phyloP scores from a whole-genome alignment of 495 filamentous ascomycete genomes.

The Penicillium lagena region DNA sequence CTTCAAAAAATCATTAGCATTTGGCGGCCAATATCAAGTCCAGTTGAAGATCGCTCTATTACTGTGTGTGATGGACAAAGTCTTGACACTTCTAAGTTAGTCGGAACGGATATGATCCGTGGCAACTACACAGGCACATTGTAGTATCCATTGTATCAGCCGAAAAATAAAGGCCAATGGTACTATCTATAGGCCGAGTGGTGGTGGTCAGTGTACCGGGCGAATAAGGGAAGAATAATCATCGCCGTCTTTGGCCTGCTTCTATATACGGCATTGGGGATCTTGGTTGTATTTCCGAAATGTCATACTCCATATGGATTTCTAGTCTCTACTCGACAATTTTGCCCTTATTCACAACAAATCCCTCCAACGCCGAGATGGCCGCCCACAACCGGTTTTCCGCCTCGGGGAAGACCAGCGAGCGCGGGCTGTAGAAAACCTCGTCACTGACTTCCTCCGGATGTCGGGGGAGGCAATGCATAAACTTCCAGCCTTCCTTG shows the following conservation, averaged over 20 bases:
- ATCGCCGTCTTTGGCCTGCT: conserved; percentile 4
- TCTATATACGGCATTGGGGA: neutral
- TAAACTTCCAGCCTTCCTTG: conserved; percentile 89
- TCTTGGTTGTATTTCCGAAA: neutral
- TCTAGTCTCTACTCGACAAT: conserved; percentile 38
- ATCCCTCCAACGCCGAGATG: conserved; percentile 76
- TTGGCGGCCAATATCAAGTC: too few species aligned
- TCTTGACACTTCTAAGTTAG: too few species aligned
- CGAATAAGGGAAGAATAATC: conserved; percentile 11
- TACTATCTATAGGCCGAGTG: too few species aligned
- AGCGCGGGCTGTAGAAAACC: conserved; percentile 79
- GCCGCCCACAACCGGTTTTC: conserved; percentile 93
- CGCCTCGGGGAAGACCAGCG: conserved; percentile 85
- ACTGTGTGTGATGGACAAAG: too few species aligned
- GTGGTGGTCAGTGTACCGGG: too few species aligned
- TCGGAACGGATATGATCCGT: too few species aligned
- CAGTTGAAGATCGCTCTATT: too few species aligned
- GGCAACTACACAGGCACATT: too few species aligned
- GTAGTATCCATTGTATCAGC: too few species aligned
- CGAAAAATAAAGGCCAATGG: too few species aligned
- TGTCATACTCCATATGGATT: neutral
- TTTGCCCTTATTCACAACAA: conserved; percentile 85
- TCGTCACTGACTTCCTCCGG: conserved; percentile 90
- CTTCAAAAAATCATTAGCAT: too few species aligned
- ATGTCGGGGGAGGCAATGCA: conserved; percentile 97